phyloP scores from a whole-genome alignment of 164 flowering plant species.

The Liquidambar formosana region DNA sequence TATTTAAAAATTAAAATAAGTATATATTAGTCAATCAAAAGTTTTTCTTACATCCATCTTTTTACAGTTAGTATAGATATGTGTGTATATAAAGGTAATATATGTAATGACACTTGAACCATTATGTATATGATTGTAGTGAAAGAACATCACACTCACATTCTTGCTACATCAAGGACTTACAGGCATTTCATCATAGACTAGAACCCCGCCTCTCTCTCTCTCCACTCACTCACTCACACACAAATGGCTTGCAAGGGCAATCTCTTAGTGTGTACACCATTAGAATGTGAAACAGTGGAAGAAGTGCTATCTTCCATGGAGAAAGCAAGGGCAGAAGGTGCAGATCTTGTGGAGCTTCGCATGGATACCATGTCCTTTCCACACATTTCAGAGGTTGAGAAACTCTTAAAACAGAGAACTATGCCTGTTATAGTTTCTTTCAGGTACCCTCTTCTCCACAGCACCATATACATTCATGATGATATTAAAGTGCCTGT shows the following conservation, averaged over 20 bases:
- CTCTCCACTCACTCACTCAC: not conserved
- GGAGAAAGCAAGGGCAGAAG: conserved; percentile 39
- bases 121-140: no score
- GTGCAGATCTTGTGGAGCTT: conserved; percentile 50
- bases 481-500: no score
- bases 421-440: conserved; percentile 37
- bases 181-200: not conserved
- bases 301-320: conserved; percentile 35
- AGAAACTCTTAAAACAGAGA: conserved; percentile 20
- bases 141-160: no score
- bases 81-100: no score
- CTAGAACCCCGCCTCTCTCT: not conserved
- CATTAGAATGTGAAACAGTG: conserved; percentile 25
- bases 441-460: conserved; percentile 27
- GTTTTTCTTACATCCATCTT: no score
- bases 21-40: no score
- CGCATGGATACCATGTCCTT: conserved; percentile 24
- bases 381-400: conserved; percentile 24
- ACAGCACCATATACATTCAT: no score
- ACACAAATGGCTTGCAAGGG: conserved; percentile 21
- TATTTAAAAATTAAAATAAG: no score
- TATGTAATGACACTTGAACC: no score
- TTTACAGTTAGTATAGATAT: no score
- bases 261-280: conserved; percentile 30
- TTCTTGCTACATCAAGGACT: no score